A percentile compares a stretch with the other conserved stretches of the same genome.
Conservation (phyloP, 768 basidiomycete species). For the Strobilomyces confusus region DNA sequence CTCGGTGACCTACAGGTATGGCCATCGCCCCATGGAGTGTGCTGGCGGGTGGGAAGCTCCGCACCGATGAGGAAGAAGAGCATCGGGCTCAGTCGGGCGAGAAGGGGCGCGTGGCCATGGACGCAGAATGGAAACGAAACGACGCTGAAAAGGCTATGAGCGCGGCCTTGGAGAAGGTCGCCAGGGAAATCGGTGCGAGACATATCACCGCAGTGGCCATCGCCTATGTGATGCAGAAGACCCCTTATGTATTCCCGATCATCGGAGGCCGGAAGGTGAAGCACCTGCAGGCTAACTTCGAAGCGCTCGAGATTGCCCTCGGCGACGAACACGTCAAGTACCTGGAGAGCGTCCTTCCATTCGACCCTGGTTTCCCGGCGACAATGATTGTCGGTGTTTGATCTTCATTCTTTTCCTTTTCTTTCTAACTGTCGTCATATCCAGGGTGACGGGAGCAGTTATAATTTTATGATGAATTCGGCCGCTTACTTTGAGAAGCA, state of each 20-base stretch:
- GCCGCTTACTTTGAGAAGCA: constrained; percentile 23
- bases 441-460: constrained; percentile 30
- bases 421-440: background rate
- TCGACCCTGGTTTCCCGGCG: constrained; percentile 39
- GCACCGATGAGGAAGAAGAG: constrained; percentile 30
- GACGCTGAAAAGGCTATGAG: constrained; percentile 34
- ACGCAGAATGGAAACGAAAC: constrained; percentile 33
- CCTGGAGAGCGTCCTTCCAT: constrained; percentile 36
- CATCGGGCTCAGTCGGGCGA: constrained; percentile 22
- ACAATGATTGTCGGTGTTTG: constrained; percentile 29
- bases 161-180: constrained; percentile 36
- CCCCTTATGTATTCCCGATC: no score
- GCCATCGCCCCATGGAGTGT: constrained; percentile 35
- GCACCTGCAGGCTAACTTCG: constrained; percentile 39
- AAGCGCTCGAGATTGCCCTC: constrained; percentile 40
- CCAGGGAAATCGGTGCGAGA: constrained; percentile 36
- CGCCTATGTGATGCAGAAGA: constrained; percentile 44
- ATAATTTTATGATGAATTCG: constrained; percentile 12
- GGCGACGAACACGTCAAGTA: constrained; percentile 36
- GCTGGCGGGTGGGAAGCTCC: constrained; percentile 33
- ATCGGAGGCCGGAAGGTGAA: constrained; percentile 43
- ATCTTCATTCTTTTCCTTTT: background rate
- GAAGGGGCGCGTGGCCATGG: background rate
- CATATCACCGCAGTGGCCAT: constrained; percentile 37
- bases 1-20: constrained; percentile 1